Evolutionary conservation across 805 yeast genomes (phyloP).

Genomic region (Ogataea allantospora): DNA sequence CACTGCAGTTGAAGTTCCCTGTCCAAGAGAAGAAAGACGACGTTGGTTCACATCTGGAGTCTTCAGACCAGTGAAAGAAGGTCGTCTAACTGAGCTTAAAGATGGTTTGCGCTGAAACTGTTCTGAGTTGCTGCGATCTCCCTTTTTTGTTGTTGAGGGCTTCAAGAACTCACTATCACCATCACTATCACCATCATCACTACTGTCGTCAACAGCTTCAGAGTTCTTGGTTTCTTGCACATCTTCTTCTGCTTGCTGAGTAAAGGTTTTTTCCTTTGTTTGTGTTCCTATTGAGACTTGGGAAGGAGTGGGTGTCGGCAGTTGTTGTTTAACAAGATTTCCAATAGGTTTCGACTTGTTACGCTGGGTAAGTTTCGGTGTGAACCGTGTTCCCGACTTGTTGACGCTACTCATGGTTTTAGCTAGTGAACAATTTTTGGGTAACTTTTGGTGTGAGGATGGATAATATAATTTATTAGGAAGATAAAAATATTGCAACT

Average conservation of each 20-base stretch:
- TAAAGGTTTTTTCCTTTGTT: neutral
- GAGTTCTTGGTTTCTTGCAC: neutral
- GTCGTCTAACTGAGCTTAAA: constrained; percentile 3
- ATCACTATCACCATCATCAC: no score
- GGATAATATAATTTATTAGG: neutral
- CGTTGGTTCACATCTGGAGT: constrained; percentile 5
- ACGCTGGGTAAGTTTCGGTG: constrained; percentile 51
- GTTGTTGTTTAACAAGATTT: constrained; percentile 5
- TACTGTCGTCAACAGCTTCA: constrained; percentile 1
- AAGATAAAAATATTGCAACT: no score
- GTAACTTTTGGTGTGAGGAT: neutral
- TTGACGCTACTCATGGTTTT: constrained; percentile 31
- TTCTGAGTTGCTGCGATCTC: neutral
- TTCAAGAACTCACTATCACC: constrained; percentile 3
- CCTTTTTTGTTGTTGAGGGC: constrained; percentile 1
- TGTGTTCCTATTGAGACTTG: constrained; percentile 6
- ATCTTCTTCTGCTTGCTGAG: neutral
- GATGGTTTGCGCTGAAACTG: constrained; percentile 1
- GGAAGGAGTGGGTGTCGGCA: constrained; percentile 15
- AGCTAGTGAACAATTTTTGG: neutral
- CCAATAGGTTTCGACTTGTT: constrained; percentile 14
- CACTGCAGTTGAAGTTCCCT: constrained; percentile 1
- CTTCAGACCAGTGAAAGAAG: constrained; percentile 9
- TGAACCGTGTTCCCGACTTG: constrained; percentile 60
- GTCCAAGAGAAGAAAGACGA: constrained; percentile 9